Evolutionary conservation across 2,329 filamentous ascomycete species (phyloP).

Genomic region (Alternaria ventricosa): DNA sequence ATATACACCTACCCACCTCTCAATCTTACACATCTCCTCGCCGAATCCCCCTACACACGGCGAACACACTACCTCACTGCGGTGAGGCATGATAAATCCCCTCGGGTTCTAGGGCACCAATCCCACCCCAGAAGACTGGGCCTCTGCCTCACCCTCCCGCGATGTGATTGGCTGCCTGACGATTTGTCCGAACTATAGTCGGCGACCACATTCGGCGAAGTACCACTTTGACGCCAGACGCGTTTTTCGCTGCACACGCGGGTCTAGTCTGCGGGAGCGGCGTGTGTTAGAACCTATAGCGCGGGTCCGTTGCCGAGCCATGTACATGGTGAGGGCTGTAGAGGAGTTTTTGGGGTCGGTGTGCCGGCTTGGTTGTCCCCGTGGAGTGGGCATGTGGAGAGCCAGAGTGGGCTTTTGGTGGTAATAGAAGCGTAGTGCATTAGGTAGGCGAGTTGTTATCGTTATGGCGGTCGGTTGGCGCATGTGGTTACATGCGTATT

Average conservation of each 20-base stretch:
- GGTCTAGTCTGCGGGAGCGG: slow-evolving; percentile 14
- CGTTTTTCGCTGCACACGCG: background rate
- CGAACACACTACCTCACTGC: background rate
- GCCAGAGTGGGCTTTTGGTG: background rate
- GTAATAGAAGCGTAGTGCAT: background rate
- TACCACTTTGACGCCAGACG: background rate
- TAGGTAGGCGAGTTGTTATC: background rate
- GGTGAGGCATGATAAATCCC: background rate
- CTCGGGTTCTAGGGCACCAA: background rate
- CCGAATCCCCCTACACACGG: background rate
- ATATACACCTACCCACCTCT: background rate
- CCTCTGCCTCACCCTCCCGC: background rate
- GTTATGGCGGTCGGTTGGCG: background rate
- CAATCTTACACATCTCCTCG: background rate
- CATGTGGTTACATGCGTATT: background rate
- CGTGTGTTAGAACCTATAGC: slow-evolving; percentile 15
- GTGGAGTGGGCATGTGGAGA: background rate
- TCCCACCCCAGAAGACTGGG: background rate
- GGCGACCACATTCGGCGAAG: slow-evolving; percentile 26
- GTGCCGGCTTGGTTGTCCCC: background rate
- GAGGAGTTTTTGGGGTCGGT: slow-evolving; percentile 1
- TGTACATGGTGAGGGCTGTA: background rate
- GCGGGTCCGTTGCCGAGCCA: slow-evolving; percentile 5
- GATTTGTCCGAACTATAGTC: slow-evolving; percentile 21
- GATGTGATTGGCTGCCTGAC: slow-evolving; percentile 3